Percentiles rank a stretch among this genome's conserved stretches.
These are phyloP conservation scores for Aciculosporium take DNA, from an alignment of 2,329 filamentous ascomycete species.

Conservation along the genomic window DNA sequence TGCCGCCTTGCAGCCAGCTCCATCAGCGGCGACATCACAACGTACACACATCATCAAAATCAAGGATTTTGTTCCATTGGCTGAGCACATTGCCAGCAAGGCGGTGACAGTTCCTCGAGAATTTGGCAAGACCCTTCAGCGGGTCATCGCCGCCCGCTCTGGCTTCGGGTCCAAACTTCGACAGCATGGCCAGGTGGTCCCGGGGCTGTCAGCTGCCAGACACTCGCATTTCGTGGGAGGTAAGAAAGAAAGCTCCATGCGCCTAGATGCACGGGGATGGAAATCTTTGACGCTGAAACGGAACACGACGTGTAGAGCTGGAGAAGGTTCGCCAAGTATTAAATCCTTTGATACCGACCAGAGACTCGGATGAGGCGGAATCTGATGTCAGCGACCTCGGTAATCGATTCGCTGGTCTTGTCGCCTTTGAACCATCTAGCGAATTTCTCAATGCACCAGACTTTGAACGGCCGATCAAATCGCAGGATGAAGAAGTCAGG, in stretches of 20 bases:
- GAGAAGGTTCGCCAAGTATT: conserved; percentile 20
- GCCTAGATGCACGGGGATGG: neutral
- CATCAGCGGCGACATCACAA: neutral
- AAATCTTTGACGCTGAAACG: neutral
- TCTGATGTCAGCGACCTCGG: conserved; percentile 1
- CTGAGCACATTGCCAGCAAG: conserved; percentile 11
- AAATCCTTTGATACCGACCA: conserved; percentile 8
- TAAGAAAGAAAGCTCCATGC: conserved; percentile 10
- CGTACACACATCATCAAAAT: conserved; percentile 21
- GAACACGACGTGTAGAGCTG: conserved; percentile 15
- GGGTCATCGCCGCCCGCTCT: conserved; percentile 22
- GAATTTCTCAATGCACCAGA: conserved; percentile 20
- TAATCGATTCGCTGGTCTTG: conserved; percentile 22
- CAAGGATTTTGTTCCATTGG: conserved; percentile 24
- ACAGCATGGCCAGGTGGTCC: conserved; percentile 6
- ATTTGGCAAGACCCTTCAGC: conserved; percentile 19
- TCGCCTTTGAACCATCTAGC: conserved; percentile 23
- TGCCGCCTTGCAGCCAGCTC: neutral
- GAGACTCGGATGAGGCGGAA: neutral
- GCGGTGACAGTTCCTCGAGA: conserved; percentile 15
- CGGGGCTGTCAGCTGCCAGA: conserved; percentile 11
- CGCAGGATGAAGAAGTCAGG: neutral
- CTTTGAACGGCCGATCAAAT: neutral
- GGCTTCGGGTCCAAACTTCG: conserved; percentile 13
- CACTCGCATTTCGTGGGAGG: conserved; percentile 1